These are phyloP conservation scores for Backusella luteola DNA, from an alignment of 192 early-diverging fungal genomes.

Conservation along the genomic window DNA sequence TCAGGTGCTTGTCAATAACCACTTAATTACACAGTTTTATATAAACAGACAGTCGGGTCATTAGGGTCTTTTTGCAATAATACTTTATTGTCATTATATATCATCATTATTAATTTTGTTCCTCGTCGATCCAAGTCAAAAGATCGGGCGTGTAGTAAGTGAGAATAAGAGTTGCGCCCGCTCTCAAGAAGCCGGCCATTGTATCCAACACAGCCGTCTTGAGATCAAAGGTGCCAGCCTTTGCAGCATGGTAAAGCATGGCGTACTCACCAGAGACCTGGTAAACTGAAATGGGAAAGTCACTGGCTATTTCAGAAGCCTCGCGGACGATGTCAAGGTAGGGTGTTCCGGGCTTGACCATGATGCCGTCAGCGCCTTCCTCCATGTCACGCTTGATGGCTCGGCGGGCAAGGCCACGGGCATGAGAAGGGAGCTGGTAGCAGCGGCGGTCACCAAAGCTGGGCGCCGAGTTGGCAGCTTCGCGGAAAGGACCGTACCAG, in stretches of 20 bases:
- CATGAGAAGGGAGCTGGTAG: constrained; percentile 90
- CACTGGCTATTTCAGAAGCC: constrained; percentile 66
- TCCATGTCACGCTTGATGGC: constrained; percentile 83
- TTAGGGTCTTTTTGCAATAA: too few relatives aligned
- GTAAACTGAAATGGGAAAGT: constrained; percentile 94
- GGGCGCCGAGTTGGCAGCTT: constrained; percentile 93
- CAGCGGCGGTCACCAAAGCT: constrained; percentile 87
- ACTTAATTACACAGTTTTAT: too few relatives aligned
- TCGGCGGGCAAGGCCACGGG: constrained; percentile 88
- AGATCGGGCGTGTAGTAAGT: constrained; percentile 96
- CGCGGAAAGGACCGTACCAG: constrained; percentile 98
- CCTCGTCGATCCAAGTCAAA: constrained; percentile 83
- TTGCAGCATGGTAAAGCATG: constrained; percentile 83
- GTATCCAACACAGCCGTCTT: constrained; percentile 84
- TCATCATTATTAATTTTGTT: neutral
- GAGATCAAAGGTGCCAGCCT: constrained; percentile 81
- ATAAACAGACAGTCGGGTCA: too few relatives aligned
- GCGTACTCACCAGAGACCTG: constrained; percentile 91
- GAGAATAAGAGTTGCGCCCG: constrained; percentile 91
- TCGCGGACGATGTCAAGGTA: constrained; percentile 96
- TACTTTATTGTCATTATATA: too few relatives aligned
- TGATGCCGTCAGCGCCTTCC: constrained; percentile 96
- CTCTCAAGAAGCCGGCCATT: constrained; percentile 78
- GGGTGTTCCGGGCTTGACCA: constrained; percentile 96
- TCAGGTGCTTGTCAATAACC: too few relatives aligned